phyloP scores from a whole-genome alignment of 768 basidiomycete genomes.

The Russula dissimulans region DNA sequence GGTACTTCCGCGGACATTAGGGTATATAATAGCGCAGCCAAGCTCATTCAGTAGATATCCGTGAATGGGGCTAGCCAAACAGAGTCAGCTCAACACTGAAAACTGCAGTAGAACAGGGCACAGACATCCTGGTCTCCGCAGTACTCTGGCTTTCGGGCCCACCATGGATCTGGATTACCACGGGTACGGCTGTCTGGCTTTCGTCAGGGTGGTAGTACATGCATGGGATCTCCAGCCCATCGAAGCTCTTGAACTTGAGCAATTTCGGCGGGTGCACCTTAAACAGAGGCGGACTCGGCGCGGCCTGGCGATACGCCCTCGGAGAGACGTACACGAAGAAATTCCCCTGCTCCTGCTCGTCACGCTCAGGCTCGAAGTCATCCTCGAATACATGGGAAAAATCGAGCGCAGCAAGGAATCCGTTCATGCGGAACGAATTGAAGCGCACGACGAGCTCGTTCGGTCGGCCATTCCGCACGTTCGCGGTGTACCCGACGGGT shows the following conservation, averaged over 20 bases:
- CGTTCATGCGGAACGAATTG: slow-evolving; percentile 26
- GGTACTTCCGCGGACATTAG: slow-evolving; percentile 35
- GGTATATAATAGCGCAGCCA: slow-evolving; percentile 33
- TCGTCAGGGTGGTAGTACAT: slow-evolving; percentile 34
- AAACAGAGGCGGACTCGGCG: slow-evolving; percentile 23
- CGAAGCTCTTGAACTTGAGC: slow-evolving; percentile 34
- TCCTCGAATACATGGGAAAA: slow-evolving; percentile 21
- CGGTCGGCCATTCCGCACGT: slow-evolving; percentile 29
- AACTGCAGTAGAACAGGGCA: not conserved
- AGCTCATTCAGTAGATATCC: slow-evolving; percentile 36
- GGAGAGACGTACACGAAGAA: slow-evolving; percentile 25
- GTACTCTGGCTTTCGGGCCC: slow-evolving; percentile 33
- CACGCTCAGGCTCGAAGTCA: slow-evolving; percentile 7
- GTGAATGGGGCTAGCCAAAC: slow-evolving; percentile 23
- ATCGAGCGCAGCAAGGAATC: slow-evolving; percentile 28
- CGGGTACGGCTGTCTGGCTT: slow-evolving; percentile 25
- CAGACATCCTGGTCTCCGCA: slow-evolving; percentile 27
- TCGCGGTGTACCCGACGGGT: slow-evolving; percentile 25
- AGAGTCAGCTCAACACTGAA: not conserved
- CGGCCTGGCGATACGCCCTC: slow-evolving; percentile 29
- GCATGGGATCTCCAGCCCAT: slow-evolving; percentile 32
- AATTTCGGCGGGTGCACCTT: slow-evolving; percentile 27
- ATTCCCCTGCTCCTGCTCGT: slow-evolving; percentile 22
- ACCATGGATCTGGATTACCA: slow-evolving; percentile 33
- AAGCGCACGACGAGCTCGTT: slow-evolving; percentile 28